Evolutionary conservation across 2,329 filamentous ascomycete species (phyloP), one percentile per base, ranked within the genome.

Genomic region (Fusarium setosum): DNA sequence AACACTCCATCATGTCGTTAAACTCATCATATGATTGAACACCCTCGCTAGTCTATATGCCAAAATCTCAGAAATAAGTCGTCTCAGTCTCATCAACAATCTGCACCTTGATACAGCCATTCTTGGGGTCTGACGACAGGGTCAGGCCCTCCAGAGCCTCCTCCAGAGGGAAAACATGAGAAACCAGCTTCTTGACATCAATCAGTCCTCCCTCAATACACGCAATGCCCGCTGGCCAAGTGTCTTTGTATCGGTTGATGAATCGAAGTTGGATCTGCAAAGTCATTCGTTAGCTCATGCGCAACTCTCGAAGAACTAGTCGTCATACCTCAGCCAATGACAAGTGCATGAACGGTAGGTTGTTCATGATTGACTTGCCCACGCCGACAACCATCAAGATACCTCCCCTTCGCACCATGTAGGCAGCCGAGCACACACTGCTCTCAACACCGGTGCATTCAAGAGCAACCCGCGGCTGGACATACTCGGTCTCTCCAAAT

Each of bases 191-290:
- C 70, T 88, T 88, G 18, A 90, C 77, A 70, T 91, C 83, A 9
- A 92, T 72, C 2, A 91, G 81, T 0, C 84, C 85, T 4, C 87
- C 86, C 37, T 81, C 82, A 24, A 92, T 72, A 45, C 85, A 86
- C 7, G 85, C 81, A 31, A 92, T 89, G 0, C 87, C 90, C 0
- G 85, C 83, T 0, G 89, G 89, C 89, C 90, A 92, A 0, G 89
- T 91, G 70, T 92, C 88, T 37, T 84, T 81, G 72, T 92, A 92
- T 8, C 90, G 82, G 74, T 92, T 91, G 72, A 91, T 92, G 76
- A 92, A 92, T 34, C 84, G 86, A 23, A 92, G 79, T 67, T 91
- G 83, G 64, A 92, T 90, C 71, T 73, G 24, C 8, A 12, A 10
- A 5, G n/a, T 44, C 20, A 41, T 12, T 9, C 9, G 35, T 68